phyloP scores from a whole-genome alignment of 148 eudicot species.

The Rhododendron kiyosumense region DNA sequence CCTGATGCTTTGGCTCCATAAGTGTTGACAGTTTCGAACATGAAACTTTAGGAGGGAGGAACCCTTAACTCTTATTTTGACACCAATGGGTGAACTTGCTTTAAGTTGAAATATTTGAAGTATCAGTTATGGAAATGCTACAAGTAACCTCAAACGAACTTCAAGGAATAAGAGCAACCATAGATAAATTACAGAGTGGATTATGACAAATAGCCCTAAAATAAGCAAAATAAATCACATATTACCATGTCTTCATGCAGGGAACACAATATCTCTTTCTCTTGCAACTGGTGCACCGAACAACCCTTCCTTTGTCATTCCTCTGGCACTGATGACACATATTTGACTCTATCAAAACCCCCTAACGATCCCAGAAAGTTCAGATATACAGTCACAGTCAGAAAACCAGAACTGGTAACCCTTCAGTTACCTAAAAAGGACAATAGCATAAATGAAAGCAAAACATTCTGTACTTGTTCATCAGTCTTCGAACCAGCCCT shows the following conservation, averaged over 20 bases:
- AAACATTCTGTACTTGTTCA: neutral
- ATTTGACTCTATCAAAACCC: conserved; percentile 26
- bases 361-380: conserved; percentile 15
- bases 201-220: neutral
- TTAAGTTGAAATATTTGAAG: neutral
- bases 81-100: neutral
- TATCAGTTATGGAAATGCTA: neutral
- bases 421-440: neutral
- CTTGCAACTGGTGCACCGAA: conserved; percentile 36
- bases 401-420: neutral
- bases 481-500: neutral
- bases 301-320: conserved; percentile 45
- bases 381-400: neutral
- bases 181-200: neutral
- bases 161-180: neutral
- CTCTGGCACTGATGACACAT: conserved; percentile 65
- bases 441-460: neutral
- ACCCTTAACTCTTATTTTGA: neutral
- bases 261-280: conserved; percentile 36
- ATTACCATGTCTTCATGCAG: conserved; percentile 36
- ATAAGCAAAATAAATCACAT: neutral
- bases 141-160: neutral
- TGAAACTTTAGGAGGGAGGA: neutral
- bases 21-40: neutral
- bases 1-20: neutral